These are phyloP conservation scores for Cladosporium sp. DNA, from an alignment of 2,329 filamentous ascomycete species.

Conservation along the genomic window DNA sequence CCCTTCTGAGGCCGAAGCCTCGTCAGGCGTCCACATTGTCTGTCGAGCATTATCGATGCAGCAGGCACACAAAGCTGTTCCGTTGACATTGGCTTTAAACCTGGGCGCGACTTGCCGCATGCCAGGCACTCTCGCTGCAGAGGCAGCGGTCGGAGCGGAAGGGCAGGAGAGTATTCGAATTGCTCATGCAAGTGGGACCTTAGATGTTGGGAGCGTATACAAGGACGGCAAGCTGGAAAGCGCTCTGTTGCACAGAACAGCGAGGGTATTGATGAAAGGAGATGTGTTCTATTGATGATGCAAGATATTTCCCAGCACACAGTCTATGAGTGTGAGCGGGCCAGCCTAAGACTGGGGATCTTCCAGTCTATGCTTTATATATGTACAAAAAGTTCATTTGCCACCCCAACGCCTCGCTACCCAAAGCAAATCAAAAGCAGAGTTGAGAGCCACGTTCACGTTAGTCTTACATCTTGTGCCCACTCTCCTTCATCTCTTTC, in stretches of 20 bases:
- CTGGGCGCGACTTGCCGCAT: conserved; percentile 43
- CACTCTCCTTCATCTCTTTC: not conserved
- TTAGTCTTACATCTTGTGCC: conserved; percentile 10
- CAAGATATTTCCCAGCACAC: not conserved
- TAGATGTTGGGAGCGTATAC: conserved; percentile 33
- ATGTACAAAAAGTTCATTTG: conserved; percentile 1
- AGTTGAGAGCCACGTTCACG: conserved; percentile 11
- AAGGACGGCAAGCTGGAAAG: conserved; percentile 30
- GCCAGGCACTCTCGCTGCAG: conserved; percentile 30
- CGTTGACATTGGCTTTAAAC: conserved; percentile 45
- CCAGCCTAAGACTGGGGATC: not conserved
- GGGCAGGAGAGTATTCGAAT: conserved; percentile 29
- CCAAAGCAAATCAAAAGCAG: conserved; percentile 10
- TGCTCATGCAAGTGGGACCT: conserved; percentile 32
- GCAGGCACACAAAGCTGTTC: conserved; percentile 47
- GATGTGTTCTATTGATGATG: conserved; percentile 29
- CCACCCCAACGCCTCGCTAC: conserved; percentile 19
- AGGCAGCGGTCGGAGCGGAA: conserved; percentile 22
- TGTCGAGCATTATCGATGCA: conserved; percentile 47
- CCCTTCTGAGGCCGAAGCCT: conserved; percentile 18
- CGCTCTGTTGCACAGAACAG: conserved; percentile 33
- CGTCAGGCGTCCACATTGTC: conserved; percentile 38
- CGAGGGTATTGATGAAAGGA: conserved; percentile 34
- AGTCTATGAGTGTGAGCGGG: not conserved
- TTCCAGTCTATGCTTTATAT: not conserved